phyloP scores from a whole-genome alignment of 78 protist genomes.

The Creolimax fragrantissima region DNA sequence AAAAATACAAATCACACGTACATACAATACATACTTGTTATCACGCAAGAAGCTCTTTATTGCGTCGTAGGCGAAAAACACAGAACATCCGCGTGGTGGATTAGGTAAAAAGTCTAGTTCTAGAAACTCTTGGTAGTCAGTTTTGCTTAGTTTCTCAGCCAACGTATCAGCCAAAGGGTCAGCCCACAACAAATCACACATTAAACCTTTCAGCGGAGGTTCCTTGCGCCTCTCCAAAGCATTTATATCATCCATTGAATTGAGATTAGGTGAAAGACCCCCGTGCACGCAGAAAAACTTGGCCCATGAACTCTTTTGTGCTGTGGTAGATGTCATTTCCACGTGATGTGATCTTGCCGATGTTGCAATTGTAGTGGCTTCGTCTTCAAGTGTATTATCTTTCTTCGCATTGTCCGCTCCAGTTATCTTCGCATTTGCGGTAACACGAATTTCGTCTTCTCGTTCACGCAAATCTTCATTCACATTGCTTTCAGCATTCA shows the following conservation, averaged over 20 bases:
- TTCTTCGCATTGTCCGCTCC: neutral
- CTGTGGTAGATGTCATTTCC: no score
- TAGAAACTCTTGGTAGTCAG: neutral
- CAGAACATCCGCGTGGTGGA: constrained; percentile 3
- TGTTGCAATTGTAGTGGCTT: no score
- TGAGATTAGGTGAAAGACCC: neutral
- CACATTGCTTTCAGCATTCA: no score
- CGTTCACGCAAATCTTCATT: no score
- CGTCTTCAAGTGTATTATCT: neutral
- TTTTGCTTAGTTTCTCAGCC: neutral
- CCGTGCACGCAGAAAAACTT: neutral
- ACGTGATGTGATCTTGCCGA: no score
- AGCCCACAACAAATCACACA: constrained; percentile 6
- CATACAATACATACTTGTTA: neutral
- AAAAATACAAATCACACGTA: no score
- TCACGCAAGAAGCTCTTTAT: neutral
- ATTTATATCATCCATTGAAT: neutral
- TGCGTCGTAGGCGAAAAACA: neutral
- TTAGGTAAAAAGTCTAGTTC: neutral
- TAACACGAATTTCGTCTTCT: neutral
- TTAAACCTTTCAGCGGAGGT: neutral
- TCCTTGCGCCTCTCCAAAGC: neutral
- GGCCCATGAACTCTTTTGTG: neutral
- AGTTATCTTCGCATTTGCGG: neutral
- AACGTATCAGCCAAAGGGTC: neutral